Conservation (phyloP, 2,329 filamentous ascomycete species). For the Dendryphion nanum region DNA sequence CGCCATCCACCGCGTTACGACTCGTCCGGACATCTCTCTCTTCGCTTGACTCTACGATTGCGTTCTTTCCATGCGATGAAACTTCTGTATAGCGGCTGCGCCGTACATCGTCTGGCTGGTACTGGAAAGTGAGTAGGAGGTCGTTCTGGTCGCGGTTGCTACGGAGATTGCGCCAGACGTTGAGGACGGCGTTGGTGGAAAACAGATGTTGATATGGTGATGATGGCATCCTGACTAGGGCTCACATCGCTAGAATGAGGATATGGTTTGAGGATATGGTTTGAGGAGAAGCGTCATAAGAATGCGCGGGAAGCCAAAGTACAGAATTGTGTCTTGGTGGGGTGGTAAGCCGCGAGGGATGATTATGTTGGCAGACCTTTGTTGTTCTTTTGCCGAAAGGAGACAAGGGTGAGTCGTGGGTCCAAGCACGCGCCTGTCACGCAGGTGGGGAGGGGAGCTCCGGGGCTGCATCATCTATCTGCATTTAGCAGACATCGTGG, state of each 20-base stretch:
- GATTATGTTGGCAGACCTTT: conserved; percentile 3
- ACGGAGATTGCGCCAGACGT: conserved; percentile 35
- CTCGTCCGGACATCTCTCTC: conserved; percentile 2
- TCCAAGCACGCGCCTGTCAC: conserved; percentile 5
- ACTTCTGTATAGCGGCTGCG: conserved; percentile 3
- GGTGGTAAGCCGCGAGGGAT: background rate
- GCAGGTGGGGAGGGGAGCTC: too few relatives aligned
- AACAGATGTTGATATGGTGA: conserved; percentile 34
- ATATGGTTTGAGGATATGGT: background rate
- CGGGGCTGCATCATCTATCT: too few relatives aligned
- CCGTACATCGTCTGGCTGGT: conserved; percentile 27
- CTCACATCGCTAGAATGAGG: background rate
- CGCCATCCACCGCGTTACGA: conserved; percentile 5
- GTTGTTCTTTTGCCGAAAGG: conserved; percentile 9
- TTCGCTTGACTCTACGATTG: background rate
- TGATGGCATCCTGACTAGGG: background rate
- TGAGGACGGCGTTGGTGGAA: conserved; percentile 31
- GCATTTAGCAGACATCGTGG: too few relatives aligned
- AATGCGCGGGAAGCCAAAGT: background rate
- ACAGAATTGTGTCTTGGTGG: background rate
- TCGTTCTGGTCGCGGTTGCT: conserved; percentile 30
- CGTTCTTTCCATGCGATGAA: conserved; percentile 2
- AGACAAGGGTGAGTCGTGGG: conserved; percentile 10
- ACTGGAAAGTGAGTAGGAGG: conserved; percentile 32
- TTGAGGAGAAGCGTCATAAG: background rate